Evolutionary conservation across 306 rosid species (phyloP), one percentile per base, ranked within the genome.

Genomic region (Quercus aquifolioides): DNA sequence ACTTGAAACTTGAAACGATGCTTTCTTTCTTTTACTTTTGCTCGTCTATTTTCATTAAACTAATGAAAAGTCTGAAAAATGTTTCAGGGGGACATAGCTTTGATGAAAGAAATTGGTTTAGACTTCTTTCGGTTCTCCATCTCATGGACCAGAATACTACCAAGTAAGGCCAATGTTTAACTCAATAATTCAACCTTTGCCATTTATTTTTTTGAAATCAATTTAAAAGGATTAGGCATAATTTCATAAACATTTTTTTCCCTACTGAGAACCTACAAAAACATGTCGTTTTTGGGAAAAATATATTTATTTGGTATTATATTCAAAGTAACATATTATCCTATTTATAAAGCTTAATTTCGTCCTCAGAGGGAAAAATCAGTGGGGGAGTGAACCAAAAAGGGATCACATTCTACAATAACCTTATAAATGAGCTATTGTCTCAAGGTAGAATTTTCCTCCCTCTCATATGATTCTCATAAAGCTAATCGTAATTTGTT

Each of bases 71-170:
- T 10, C 17, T 11, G 10, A 10, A 35, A 1, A 54, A 51, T 74
- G 33, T 46, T 23, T 63, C 78, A 89, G 90, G 73, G 74, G 26
- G 92, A 89, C 74, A 38, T 87, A 11, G 78, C 81, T 13, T 1
- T 89, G 18, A 80, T 81, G 75, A 89, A 87, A 59, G 75, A 87
- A 63, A 83, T 89, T 3, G 92, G 92, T 31, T 9, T 87, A n/a
- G 89, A 89, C 18, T 86, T 89, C 1, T 85, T 62, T 74, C 81
- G 92, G 64, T 83, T 89, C 31, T 89, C 92, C 76, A 71, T 89
- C 75, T 87, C 92, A 15, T 89, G 92, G 92, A 11, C 88, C 2
- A 59, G 92, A 79, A 73, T 89, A 49, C 79, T 89, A 23, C 89
- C 90, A 0, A 74, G 92, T 89, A 86, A 76, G 65, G 12, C 15